A percentile compares a stretch with the other conserved stretches of the same genome.
Conservation (phyloP, 23 red algal species). For the Agarophyton chilense region DNA sequence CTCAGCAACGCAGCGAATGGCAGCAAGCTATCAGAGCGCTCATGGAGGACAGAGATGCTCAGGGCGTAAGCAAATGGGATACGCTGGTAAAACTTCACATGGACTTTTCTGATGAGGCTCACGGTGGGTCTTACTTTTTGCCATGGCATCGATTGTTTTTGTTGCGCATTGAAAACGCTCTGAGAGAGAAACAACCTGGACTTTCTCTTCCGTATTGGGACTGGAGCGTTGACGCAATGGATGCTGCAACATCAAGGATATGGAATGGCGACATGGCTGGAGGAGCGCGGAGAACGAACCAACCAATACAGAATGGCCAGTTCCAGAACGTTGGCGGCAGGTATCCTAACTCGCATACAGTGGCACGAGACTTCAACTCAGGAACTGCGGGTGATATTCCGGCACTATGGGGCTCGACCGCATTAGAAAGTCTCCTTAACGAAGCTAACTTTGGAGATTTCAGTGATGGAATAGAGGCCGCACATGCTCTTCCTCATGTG, state of each 20-base stretch:
- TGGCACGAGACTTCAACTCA: slow-evolving; percentile 55
- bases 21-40: slow-evolving; percentile 32
- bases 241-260: slow-evolving; percentile 53
- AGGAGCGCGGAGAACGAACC: slow-evolving; percentile 34
- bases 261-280: slow-evolving; percentile 49
- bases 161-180: slow-evolving; percentile 64
- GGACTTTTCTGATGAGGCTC: slow-evolving; percentile 37
- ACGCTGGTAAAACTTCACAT: slow-evolving; percentile 54
- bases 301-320: slow-evolving; percentile 39
- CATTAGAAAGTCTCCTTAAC: slow-evolving; percentile 23
- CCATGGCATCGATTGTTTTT: slow-evolving; percentile 74
- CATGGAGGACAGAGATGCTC: slow-evolving; percentile 7
- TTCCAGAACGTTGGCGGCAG: slow-evolving; percentile 10
- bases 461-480: slow-evolving; percentile 58
- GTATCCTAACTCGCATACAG: slow-evolving; percentile 29
- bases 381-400: slow-evolving; percentile 43
- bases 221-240: slow-evolving; percentile 51
- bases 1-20: slow-evolving; percentile 53
- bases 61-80: slow-evolving; percentile 53
- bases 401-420: slow-evolving; percentile 13
- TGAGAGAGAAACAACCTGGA: slow-evolving; percentile 45
- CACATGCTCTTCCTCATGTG: slow-evolving; percentile 60
- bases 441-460: slow-evolving; percentile 37
- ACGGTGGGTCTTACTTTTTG: slow-evolving; percentile 55
- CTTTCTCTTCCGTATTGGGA: slow-evolving; percentile 75